Base-by-base conservation (phyloP, 257 asterid species). In the Ballota nigra region DNA sequence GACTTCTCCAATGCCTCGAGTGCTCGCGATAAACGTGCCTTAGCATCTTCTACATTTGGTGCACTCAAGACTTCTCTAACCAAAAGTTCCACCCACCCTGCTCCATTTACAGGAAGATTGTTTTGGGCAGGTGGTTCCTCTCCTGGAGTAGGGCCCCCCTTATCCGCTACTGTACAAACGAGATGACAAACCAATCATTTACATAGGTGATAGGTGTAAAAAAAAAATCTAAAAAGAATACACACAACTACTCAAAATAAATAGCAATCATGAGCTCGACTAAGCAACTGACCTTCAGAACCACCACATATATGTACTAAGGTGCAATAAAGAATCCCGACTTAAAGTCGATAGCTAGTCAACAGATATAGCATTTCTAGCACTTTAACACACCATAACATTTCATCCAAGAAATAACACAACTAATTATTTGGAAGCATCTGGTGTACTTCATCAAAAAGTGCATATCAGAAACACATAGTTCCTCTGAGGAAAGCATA, bases 51-150 rank as follows among this genome's bases (percentile, higher is more conserved):
- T 18, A 84, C 64, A 77, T 75, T 76, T 38, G 86, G 43, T 34
- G 89, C 86, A 75, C 71, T 84, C 52, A 76, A 63, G 4, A 84
- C 86, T 76, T 86, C 89, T 66, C 87, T 72, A 63, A 84, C 89
- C 82, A 86, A 74, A 45, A 86, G 87, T 63, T 86, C 92, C 58
- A 84, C 87, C 92, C 89, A 86, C 80, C 80, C 87, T 13, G 89
- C 77, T 26, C 92, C 92, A 66, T 80, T 77, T 34, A 55, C 75
- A 41, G 89, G 89, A 57, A 78, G 80, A 51, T 69, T 80, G 75
- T 69, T 77, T 63, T 63, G 77, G 13, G 67, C 72, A 10, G 87
- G 77, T 52, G 68, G 68, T 77, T 80, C 85, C 70, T 77, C 82
- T 15, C 70, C 64, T 31, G 86, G 69, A 38, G 78, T 66, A 64